These are phyloP conservation scores for Rubia peregrina DNA, from an alignment of 305 asterid genomes.

Conservation along the genomic window DNA sequence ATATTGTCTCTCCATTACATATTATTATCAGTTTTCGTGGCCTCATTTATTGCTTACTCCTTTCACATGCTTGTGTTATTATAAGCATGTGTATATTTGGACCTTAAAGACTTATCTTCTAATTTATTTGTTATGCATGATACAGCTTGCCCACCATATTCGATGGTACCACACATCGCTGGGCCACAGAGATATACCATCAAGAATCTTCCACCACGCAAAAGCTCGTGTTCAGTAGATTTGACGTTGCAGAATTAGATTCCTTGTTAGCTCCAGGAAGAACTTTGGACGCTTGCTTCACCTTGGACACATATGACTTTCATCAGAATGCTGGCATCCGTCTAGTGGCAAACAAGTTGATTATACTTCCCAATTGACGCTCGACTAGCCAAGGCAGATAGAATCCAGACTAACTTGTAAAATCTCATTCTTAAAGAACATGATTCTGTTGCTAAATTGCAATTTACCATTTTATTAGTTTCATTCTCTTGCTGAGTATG, in stretches of 20 bases:
- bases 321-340: slow-evolving; percentile 77
- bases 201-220: slow-evolving; percentile 45
- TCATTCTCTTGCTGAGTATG: not conserved
- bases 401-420: slow-evolving; percentile 13
- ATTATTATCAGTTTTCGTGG: not conserved
- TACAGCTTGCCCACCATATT: slow-evolving; percentile 57
- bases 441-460: slow-evolving; percentile 5
- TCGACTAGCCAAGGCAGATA: slow-evolving; percentile 1
- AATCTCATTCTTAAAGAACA: slow-evolving; percentile 6
- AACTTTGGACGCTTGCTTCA: slow-evolving; percentile 61
- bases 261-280: slow-evolving; percentile 50
- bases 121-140: not conserved
- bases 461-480: not conserved
- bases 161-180: slow-evolving; percentile 43
- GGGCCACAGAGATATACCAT: slow-evolving; percentile 69
- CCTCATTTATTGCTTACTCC: not conserved
- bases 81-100: not conserved
- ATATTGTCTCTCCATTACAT: not conserved
- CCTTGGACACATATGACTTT: slow-evolving; percentile 60
- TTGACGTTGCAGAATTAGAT: slow-evolving; percentile 48
- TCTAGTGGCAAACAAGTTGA: slow-evolving; percentile 63
- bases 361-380: slow-evolving; percentile 35
- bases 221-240: slow-evolving; percentile 49
- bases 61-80: not conserved
- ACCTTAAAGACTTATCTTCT: not conserved